phyloP scores from a whole-genome alignment of 257 asterid genomes.

The Leptodermis oblonga region DNA sequence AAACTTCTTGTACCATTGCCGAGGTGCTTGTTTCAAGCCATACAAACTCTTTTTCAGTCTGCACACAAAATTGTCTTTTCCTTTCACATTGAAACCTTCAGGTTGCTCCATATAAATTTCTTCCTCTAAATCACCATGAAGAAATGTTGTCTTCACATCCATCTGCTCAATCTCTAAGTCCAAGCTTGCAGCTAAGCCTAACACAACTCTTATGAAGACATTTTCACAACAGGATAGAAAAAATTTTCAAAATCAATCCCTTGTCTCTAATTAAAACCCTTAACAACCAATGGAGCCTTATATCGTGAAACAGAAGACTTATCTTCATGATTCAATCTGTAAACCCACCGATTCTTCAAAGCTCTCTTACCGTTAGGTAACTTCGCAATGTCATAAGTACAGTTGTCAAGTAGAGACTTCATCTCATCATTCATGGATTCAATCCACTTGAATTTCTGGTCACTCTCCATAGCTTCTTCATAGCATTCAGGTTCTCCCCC shows the following conservation, averaged over 20 bases:
- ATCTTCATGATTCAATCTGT: not conserved
- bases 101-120: not conserved
- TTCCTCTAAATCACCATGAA: not conserved
- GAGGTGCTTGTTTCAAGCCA: too few relatives aligned
- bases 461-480: not conserved
- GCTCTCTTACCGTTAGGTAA: not conserved
- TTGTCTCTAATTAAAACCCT: not conserved
- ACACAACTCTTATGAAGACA: not conserved
- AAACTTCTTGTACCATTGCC: too few relatives aligned
- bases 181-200: too few relatives aligned
- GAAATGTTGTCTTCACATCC: not conserved
- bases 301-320: not conserved
- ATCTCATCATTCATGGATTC: not conserved
- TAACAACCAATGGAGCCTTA: not conserved
- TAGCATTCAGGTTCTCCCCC: not conserved
- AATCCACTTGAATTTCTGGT: not conserved
- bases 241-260: not conserved
- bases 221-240: not conserved
- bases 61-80: not conserved
- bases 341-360: not conserved
- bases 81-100: not conserved
- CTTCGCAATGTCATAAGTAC: not conserved
- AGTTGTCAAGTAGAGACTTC: not conserved
- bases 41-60: too few relatives aligned
- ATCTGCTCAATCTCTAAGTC: not conserved